phyloP scores from a whole-genome alignment of 2,329 filamentous ascomycete species.

The Trichoderma lentiforme region DNA sequence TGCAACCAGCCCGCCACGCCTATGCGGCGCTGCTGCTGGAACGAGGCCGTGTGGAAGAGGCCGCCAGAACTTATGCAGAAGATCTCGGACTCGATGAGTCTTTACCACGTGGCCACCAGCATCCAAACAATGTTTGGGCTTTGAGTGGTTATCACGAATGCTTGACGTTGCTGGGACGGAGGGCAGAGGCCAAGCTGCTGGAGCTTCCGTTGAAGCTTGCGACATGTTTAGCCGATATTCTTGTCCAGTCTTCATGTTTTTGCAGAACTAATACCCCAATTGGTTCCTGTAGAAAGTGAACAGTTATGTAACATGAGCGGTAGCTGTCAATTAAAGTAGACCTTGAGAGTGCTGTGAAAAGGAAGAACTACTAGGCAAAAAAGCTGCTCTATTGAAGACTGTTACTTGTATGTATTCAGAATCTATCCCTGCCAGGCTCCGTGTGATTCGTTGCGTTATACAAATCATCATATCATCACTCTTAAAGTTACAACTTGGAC shows the following conservation, averaged over 20 bases:
- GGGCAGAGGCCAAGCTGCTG: constrained; percentile 33
- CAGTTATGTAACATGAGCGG: background rate
- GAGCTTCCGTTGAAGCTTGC: constrained; percentile 49
- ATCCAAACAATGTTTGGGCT: constrained; percentile 71
- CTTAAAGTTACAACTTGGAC: background rate
- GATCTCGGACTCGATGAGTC: constrained; percentile 56
- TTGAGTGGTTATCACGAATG: constrained; percentile 70
- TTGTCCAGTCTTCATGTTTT: constrained; percentile 37
- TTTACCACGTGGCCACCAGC: constrained; percentile 60
- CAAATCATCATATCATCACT: background rate
- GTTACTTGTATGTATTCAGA: background rate
- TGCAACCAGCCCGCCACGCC: constrained; percentile 68
- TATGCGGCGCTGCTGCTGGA: constrained; percentile 65
- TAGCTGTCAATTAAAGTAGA: background rate
- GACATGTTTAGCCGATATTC: constrained; percentile 56
- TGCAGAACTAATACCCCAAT: background rate
- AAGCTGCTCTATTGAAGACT: background rate
- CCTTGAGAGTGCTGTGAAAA: background rate
- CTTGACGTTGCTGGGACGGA: constrained; percentile 26
- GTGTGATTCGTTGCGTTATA: background rate
- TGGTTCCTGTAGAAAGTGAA: background rate
- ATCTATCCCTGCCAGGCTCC: background rate
- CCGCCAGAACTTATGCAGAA: constrained; percentile 53
- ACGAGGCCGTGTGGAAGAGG: constrained; percentile 54
- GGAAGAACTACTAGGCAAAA: background rate